A percentile compares a stretch with the other conserved stretches of the same genome.
Conservation (phyloP, 352 stramenopile genomes). For the Pythium myriotylum region DNA sequence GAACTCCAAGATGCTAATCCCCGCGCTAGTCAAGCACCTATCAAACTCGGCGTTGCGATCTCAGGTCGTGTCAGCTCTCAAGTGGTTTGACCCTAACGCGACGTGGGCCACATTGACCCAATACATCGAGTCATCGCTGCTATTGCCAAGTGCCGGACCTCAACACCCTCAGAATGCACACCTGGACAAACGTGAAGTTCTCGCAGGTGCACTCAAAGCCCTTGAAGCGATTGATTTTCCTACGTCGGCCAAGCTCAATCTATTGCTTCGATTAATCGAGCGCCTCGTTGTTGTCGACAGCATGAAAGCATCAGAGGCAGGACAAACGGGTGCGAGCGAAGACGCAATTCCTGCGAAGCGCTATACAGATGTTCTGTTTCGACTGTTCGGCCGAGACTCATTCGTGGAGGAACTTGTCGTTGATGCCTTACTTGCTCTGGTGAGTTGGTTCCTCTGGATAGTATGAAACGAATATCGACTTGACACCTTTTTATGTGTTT, state of each 20-base stretch:
- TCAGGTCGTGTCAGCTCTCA: slow-evolving; percentile 70
- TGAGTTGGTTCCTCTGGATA: slow-evolving; percentile 25
- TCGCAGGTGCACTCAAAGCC: slow-evolving; percentile 68
- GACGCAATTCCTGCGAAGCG: neutral
- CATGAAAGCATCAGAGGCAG: slow-evolving; percentile 6
- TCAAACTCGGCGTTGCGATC: slow-evolving; percentile 62
- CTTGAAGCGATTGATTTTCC: slow-evolving; percentile 60
- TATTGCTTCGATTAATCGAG: slow-evolving; percentile 68
- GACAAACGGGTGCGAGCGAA: neutral
- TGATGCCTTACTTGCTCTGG: slow-evolving; percentile 60
- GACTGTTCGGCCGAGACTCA: slow-evolving; percentile 66
- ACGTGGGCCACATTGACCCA: slow-evolving; percentile 73
- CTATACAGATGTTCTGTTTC: slow-evolving; percentile 53
- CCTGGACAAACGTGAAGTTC: slow-evolving; percentile 47
- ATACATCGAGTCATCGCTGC: slow-evolving; percentile 54
- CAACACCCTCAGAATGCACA: slow-evolving; percentile 17
- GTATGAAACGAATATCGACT: too few relatives aligned
- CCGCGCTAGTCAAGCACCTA: slow-evolving; percentile 79
- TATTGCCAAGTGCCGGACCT: slow-evolving; percentile 12
- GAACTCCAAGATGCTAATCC: slow-evolving; percentile 84
- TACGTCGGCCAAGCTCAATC: slow-evolving; percentile 66
- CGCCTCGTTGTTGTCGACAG: slow-evolving; percentile 36
- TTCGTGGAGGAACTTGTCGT: slow-evolving; percentile 73
- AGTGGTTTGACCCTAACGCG: slow-evolving; percentile 64
- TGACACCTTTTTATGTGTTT: slow-evolving; percentile 12